Conservation (phyloP, 371 early-diverging fungal genomes). For the Rhizopus microsporus region DNA sequence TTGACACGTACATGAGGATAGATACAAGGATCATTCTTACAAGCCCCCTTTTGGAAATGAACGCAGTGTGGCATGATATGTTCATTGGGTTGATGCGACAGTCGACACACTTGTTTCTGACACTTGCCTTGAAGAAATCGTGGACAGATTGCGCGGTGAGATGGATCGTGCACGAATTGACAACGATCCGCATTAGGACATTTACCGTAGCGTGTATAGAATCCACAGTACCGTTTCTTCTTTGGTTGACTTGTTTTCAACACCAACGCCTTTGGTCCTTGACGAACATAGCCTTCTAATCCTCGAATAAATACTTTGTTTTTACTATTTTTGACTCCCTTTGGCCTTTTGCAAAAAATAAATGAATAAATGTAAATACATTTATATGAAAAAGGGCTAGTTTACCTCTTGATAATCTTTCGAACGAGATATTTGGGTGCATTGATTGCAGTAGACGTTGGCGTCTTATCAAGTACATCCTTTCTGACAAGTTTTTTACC, state of each 20-base stretch:
- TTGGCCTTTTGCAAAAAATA: background rate
- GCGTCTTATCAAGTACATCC: constrained; percentile 23
- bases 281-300: constrained; percentile 47
- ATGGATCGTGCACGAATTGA: constrained; percentile 50
- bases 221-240: constrained; percentile 37
- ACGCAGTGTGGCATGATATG: constrained; percentile 56
- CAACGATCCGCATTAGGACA: constrained; percentile 37
- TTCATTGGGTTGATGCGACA: constrained; percentile 53
- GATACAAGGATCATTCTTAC: constrained; percentile 49
- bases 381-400: background rate
- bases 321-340: constrained; percentile 18
- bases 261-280: constrained; percentile 40
- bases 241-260: constrained; percentile 18
- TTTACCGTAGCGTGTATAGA: constrained; percentile 47
- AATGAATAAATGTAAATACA: background rate
- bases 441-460: constrained; percentile 10
- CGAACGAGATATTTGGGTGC: constrained; percentile 22
- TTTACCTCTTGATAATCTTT: constrained; percentile 24
- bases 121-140: constrained; percentile 51
- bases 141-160: constrained; percentile 57
- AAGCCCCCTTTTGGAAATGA: constrained; percentile 55
- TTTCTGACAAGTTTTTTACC: constrained; percentile 45
- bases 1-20: constrained; percentile 57
- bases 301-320: constrained; percentile 33
- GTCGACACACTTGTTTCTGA: constrained; percentile 35